phyloP scores from a whole-genome alignment of 106 monocot species.

The Ottelia alismoides region DNA sequence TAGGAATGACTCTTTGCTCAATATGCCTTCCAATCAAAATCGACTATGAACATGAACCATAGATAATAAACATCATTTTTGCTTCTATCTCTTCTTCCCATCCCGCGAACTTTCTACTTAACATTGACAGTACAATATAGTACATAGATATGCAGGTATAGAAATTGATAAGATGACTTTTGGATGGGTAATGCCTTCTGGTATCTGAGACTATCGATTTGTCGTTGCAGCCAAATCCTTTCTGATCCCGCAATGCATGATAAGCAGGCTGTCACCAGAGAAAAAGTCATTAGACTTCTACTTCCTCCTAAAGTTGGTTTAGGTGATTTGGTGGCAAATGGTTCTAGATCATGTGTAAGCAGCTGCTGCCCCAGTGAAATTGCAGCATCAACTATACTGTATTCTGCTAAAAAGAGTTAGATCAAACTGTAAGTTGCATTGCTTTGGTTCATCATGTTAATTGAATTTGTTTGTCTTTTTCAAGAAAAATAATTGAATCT shows the following conservation, averaged over 20 bases:
- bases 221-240: constrained; percentile 43
- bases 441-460: no score
- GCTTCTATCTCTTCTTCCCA: background rate
- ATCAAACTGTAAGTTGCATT: no score
- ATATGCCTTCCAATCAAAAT: no score
- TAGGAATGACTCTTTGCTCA: no score
- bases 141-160: background rate
- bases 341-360: background rate
- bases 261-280: constrained; percentile 37
- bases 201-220: constrained; percentile 15
- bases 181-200: background rate
- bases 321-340: background rate
- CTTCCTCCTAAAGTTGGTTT: constrained; percentile 18
- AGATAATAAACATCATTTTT: background rate
- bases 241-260: constrained; percentile 30
- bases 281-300: constrained; percentile 39
- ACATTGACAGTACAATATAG: background rate
- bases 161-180: no score
- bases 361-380: constrained; percentile 43
- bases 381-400: constrained; percentile 61
- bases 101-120: background rate
- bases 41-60: background rate
- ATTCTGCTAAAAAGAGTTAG: background rate
- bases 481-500: no score
- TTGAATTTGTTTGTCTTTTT: no score